Conservation (phyloP, 495 filamentous ascomycete genomes). For the Friedmanniomyces simplex region DNA sequence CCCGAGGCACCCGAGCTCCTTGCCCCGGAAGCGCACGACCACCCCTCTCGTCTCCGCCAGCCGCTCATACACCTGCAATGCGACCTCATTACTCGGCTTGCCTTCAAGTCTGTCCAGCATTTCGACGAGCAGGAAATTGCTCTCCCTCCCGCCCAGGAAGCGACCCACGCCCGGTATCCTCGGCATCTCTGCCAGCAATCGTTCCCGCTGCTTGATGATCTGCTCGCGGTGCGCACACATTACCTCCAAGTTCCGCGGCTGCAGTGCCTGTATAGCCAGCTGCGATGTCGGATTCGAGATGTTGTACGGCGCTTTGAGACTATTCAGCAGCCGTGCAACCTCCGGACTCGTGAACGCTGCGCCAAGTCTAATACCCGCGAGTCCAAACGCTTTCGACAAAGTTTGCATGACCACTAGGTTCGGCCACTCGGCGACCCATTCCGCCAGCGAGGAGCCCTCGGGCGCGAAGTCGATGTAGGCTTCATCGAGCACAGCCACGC, state of each 20-base stretch:
- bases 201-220: slow-evolving; percentile 66
- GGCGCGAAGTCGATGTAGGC: slow-evolving; percentile 94
- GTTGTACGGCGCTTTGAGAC: slow-evolving; percentile 91
- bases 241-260: slow-evolving; percentile 49
- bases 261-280: slow-evolving; percentile 65
- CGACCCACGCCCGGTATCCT: slow-evolving; percentile 66
- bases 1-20: slow-evolving; percentile 79
- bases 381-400: slow-evolving; percentile 86
- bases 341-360: slow-evolving; percentile 49
- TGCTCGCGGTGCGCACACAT: slow-evolving; percentile 58
- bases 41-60: slow-evolving; percentile 83
- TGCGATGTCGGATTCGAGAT: slow-evolving; percentile 74
- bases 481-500: slow-evolving; percentile 85
- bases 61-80: slow-evolving; percentile 66
- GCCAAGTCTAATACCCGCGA: slow-evolving; percentile 80
- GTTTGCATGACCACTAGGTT: slow-evolving; percentile 98
- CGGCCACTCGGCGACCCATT: slow-evolving; percentile 88
- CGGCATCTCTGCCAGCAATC: slow-evolving; percentile 63
- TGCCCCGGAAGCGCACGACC: slow-evolving; percentile 86
- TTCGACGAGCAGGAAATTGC: slow-evolving; percentile 86
- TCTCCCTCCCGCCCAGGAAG: slow-evolving; percentile 68
- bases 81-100: slow-evolving; percentile 64
- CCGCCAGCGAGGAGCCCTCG: slow-evolving; percentile 69
- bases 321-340: slow-evolving; percentile 67
- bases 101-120: slow-evolving; percentile 61